Evolutionary conservation across 148 eudicot genomes (phyloP).

Genomic region (Spergularia bocconei): DNA sequence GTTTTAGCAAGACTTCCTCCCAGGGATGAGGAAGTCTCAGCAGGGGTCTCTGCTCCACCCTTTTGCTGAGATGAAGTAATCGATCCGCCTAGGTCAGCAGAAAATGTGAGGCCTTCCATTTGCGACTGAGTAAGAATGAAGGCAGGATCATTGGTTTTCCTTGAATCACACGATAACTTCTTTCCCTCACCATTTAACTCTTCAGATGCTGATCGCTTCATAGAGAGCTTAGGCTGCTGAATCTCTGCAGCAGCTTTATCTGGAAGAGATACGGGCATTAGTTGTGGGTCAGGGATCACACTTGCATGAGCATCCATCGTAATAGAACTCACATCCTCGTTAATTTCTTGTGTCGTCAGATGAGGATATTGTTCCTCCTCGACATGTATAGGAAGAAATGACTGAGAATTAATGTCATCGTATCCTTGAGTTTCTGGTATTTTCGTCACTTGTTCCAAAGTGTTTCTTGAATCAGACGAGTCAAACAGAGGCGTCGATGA

Average conservation of each 20-base stretch:
- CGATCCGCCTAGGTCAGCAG: constrained; percentile 34
- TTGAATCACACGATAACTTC: constrained; percentile 46
- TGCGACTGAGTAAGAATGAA: constrained; percentile 71
- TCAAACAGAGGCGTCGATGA: constrained; percentile 19
- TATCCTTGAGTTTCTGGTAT: constrained; percentile 32
- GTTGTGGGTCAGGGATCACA: constrained; percentile 19
- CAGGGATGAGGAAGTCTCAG: constrained; percentile 28
- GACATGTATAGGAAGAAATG: constrained; percentile 23
- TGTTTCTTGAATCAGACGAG: constrained; percentile 28
- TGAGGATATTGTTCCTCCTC: constrained; percentile 26
- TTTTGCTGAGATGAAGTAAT: constrained; percentile 32
- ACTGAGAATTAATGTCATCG: constrained; percentile 21
- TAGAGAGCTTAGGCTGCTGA: constrained; percentile 39
- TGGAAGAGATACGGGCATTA: constrained; percentile 25
- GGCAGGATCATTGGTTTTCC: constrained; percentile 64
- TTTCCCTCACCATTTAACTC: constrained; percentile 58
- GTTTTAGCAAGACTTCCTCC: constrained; percentile 32
- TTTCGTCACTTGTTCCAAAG: constrained; percentile 19
- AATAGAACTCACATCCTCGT: constrained; percentile 16
- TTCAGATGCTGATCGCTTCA: constrained; percentile 46
- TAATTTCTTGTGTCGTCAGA: constrained; percentile 25
- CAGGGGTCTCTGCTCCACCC: constrained; percentile 36
- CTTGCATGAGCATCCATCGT: constrained; percentile 27
- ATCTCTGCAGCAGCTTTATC: constrained; percentile 35
- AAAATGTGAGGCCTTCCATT: constrained; percentile 57